Percentiles rank a stretch among this genome's conserved stretches.
Conservation (phyloP, 2,329 filamentous ascomycete species). For the Exophiala phaeomuriformis region DNA sequence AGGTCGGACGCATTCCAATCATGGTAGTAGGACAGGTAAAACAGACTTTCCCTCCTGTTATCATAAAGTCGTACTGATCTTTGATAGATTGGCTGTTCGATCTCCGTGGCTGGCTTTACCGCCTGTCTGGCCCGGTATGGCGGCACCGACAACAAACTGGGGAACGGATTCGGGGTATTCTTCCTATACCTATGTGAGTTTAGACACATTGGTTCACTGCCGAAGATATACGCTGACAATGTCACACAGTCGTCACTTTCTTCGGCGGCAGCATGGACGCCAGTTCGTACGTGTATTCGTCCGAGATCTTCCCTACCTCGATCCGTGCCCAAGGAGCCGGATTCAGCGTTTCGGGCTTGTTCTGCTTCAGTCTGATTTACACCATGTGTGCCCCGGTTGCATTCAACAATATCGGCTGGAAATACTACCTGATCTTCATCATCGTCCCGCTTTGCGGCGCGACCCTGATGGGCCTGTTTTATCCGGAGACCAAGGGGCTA, state of each 20-base stretch:
- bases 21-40: slow-evolving; percentile 22
- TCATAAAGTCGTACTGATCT: too few relatives aligned
- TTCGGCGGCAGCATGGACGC: slow-evolving; percentile 28
- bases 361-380: slow-evolving; percentile 31
- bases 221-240: neutral
- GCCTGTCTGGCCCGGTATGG: slow-evolving; percentile 33
- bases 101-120: slow-evolving; percentile 35
- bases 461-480: slow-evolving; percentile 59
- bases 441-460: slow-evolving; percentile 62
- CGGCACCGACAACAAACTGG: slow-evolving; percentile 31
- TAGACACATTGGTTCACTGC: too few relatives aligned
- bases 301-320: slow-evolving; percentile 41
- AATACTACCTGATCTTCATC: slow-evolving; percentile 68
- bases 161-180: slow-evolving; percentile 34
- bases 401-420: slow-evolving; percentile 51
- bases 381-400: slow-evolving; percentile 44
- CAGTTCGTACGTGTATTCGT: slow-evolving; percentile 21
- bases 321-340: slow-evolving; percentile 29
- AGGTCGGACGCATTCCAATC: slow-evolving; percentile 15
- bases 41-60: neutral
- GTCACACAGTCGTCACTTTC: slow-evolving; percentile 27
- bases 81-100: slow-evolving; percentile 32
- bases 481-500: slow-evolving; percentile 52
- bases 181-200: slow-evolving; percentile 38
- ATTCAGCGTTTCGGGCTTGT: slow-evolving; percentile 30